Conservation (phyloP, 257 asterid species). For the Solanum megistacrolobum region DNA sequence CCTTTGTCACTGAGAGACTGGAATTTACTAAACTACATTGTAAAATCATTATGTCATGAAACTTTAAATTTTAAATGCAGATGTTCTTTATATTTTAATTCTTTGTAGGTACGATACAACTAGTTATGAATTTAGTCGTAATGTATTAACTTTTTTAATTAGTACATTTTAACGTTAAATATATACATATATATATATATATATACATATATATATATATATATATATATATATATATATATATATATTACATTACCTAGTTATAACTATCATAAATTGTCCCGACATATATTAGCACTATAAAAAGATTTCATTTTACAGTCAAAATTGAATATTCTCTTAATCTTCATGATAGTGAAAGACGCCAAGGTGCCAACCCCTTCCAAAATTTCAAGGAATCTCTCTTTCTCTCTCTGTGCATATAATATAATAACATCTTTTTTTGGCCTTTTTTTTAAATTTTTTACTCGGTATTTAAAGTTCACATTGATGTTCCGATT, state of each 20-base stretch:
- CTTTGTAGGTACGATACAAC: not conserved
- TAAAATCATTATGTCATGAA: not conserved
- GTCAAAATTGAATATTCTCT: not conserved
- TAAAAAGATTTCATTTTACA: not conserved
- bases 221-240: too few relatives aligned
- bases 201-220: too few relatives aligned
- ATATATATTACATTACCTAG: too few relatives aligned
- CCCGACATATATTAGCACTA: not conserved
- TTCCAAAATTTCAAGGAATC: not conserved
- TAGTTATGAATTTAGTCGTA: not conserved
- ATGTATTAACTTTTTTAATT: too few relatives aligned
- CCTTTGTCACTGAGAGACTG: not conserved
- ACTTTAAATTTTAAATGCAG: not conserved
- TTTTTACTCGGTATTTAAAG: too few relatives aligned
- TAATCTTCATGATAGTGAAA: not conserved
- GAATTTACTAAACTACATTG: not conserved
- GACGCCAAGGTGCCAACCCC: not conserved
- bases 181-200: too few relatives aligned
- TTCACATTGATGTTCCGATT: rapidly evolving
- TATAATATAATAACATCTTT: not conserved
- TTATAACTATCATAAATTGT: not conserved
- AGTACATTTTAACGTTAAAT: too few relatives aligned
- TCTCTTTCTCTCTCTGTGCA: not conserved
- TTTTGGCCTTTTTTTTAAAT: too few relatives aligned
- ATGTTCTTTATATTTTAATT: not conserved